Evolutionary conservation across 2,329 filamentous ascomycete genomes (phyloP), one percentile per base, ranked within the genome.

Genomic region (Rosellinia necatrix): DNA sequence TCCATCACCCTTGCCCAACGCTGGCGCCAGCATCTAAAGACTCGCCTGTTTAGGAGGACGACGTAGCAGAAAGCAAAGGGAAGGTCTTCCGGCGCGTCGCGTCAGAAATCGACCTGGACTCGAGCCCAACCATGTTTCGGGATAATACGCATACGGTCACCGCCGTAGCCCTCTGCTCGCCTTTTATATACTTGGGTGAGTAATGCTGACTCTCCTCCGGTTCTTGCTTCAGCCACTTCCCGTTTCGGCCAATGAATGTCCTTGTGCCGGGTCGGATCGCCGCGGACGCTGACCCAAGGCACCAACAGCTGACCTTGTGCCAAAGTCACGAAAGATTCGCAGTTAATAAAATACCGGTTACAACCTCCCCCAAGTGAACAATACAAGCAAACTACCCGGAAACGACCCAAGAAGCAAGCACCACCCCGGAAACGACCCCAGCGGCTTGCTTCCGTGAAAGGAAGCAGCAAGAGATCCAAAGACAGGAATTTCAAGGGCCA

Each of bases 1-100:
- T n/a, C n/a, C n/a, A n/a, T n/a, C 44, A 41, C 30, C 44, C 4
- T 24, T 27, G 7, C 3, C 44, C 8, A 35, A 21, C 46, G 12
- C 22, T 19, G 30, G 3, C 13, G 3, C 24, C 27, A 24, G 42
- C 7, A 47, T 37, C 57, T 59, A 56, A 59, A 53, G 27, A 35
- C 87, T 12, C 37, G n/a, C 15, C 34, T 41, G n/a, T 59, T 43
- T 59, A 59, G 57, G 56, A 93, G 73, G 91, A 97, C 75, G 94
- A 97, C 71, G 90, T 94, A 38, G 87, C 94, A 49, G 94, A 97
- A 75, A 85, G 85, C 53, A 97, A 97, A 76, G 94, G 94, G 55
- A 88, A 89, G 66, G 82, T 96, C 46, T 97, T 96, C 76, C 84
- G 91, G 48, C 84, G 85, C 71, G 83, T 99, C 64, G 89, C 90